Evolutionary conservation across 768 basidiomycete genomes (phyloP).

Genomic region (Xerocomellus amylosporus): DNA sequence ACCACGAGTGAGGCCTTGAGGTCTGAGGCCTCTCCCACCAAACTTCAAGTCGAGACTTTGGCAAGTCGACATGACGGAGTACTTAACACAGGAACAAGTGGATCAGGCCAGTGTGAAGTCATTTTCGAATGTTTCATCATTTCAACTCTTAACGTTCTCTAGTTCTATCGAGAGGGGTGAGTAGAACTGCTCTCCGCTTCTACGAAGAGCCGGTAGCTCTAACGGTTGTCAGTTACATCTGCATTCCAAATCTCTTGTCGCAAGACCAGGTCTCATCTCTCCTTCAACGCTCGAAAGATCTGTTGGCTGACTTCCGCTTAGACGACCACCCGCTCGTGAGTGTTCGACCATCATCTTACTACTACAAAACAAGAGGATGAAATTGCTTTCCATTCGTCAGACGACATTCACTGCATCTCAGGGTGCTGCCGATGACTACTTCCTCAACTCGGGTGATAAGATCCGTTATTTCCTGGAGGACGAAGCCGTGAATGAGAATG

Average conservation of each 20-base stretch:
- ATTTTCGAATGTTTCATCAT: not conserved
- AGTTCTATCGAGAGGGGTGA: conserved; percentile 64
- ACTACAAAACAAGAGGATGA: not conserved
- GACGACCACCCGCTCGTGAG: conserved; percentile 78
- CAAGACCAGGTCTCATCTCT: conserved; percentile 58
- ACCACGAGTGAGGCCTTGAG: not conserved
- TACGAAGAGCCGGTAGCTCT: not conserved
- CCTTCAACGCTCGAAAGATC: conserved; percentile 63
- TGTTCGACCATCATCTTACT: not conserved
- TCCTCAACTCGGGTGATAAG: conserved; percentile 89
- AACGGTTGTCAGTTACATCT: conserved; percentile 58
- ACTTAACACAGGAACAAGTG: conserved; percentile 55
- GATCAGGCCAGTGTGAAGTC: conserved; percentile 43
- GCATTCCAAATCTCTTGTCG: conserved; percentile 71
- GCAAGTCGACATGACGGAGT: conserved; percentile 30
- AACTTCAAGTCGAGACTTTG: not conserved
- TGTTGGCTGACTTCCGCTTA: conserved; percentile 76
- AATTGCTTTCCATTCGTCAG: conserved; percentile 35
- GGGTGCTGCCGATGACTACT: conserved; percentile 87
- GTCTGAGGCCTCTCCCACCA: not conserved
- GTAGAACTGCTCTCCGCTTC: conserved; percentile 15
- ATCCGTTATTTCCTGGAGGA: conserved; percentile 95
- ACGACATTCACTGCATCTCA: conserved; percentile 86
- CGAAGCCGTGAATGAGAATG: conserved; percentile 68
- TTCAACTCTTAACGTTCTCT: not conserved